Evolutionary conservation across 345 rosid species (phyloP).

Genomic region (Geranium rotundifolium): DNA sequence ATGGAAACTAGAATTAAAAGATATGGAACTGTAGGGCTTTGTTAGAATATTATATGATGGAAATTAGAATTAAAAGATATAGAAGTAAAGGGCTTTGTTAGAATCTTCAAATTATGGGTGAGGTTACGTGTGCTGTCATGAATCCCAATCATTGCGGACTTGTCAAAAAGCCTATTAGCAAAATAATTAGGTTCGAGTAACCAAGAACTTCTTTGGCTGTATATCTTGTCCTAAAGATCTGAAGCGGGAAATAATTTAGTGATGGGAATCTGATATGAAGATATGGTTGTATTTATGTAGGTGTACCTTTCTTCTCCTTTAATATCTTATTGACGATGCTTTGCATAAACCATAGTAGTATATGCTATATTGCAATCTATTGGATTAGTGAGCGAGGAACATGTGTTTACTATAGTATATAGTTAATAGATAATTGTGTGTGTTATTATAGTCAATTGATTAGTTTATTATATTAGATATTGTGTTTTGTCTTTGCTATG

Average conservation of each 20-base stretch:
- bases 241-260: neutral
- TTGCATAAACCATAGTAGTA: neutral
- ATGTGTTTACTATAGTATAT: too few species aligned
- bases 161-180: too few species aligned
- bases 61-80: too few species aligned
- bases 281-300: neutral
- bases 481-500: too few species aligned
- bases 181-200: neutral
- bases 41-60: too few species aligned
- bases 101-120: too few species aligned
- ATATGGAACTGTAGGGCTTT: neutral
- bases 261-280: too few species aligned
- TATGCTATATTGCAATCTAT: neutral
- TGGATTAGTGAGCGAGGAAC: neutral
- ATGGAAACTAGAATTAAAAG: neutral
- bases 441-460: neutral
- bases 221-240: neutral
- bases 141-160: too few species aligned
- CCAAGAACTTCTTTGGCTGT: neutral
- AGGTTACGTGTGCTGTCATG: too few species aligned
- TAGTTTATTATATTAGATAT: too few species aligned
- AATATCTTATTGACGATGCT: neutral
- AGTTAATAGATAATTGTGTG: neutral
- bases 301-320: neutral
- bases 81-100: too few species aligned